Conservation (phyloP, 805 yeast genomes). For the Candida orba region DNA sequence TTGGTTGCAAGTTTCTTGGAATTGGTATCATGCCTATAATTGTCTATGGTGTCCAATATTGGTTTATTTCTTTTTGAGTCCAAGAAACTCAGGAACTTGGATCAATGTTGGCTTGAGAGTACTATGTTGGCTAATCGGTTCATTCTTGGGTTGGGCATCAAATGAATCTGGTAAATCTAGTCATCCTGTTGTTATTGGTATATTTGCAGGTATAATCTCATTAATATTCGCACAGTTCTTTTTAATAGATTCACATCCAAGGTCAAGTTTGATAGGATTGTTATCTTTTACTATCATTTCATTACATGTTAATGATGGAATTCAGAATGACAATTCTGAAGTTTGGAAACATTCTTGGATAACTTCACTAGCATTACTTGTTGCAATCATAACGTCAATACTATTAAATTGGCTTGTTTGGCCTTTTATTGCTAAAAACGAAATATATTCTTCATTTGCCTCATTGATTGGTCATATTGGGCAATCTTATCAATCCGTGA, state of each 20-base stretch:
- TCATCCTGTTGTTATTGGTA: constrained; percentile 32
- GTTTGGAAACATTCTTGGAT: constrained; percentile 36
- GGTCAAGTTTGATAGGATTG: constrained; percentile 36
- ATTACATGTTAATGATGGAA: constrained; percentile 21
- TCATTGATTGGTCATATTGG: constrained; percentile 34
- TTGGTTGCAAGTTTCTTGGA: constrained; percentile 32
- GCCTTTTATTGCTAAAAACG: constrained; percentile 40
- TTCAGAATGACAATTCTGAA: constrained; percentile 14
- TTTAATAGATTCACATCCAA: constrained; percentile 32
- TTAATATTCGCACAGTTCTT: constrained; percentile 28
- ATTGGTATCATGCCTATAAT: constrained; percentile 36
- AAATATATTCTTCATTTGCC: constrained; percentile 32
- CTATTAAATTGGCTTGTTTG: constrained; percentile 38
- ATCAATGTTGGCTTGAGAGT: constrained; percentile 26
- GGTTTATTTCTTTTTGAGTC: constrained; percentile 31
- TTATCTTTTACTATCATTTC: constrained; percentile 35
- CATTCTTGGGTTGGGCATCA: constrained; percentile 43
- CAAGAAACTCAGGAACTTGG: constrained; percentile 35
- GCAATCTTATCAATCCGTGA: constrained; percentile 39
- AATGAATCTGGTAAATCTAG: constrained; percentile 31
- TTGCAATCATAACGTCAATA: constrained; percentile 32
- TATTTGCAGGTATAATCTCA: constrained; percentile 32
- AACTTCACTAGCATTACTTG: constrained; percentile 30
- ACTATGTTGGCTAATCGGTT: constrained; percentile 31
- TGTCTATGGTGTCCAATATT: constrained; percentile 39